phyloP scores from a whole-genome alignment of 2,329 filamentous ascomycete species.

The Fusarium nodosum region DNA sequence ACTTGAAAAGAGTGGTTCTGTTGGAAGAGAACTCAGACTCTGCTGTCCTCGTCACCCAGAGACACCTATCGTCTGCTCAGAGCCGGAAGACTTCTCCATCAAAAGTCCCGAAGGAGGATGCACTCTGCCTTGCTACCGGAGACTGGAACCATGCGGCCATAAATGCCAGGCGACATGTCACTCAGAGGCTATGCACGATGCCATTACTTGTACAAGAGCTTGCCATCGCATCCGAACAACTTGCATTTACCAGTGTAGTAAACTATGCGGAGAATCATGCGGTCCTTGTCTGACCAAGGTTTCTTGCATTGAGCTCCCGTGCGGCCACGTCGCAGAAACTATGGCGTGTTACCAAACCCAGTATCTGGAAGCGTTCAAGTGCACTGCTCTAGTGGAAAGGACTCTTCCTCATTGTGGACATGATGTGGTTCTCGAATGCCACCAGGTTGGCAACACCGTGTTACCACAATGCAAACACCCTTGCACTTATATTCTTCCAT shows the following conservation, averaged over 20 bases:
- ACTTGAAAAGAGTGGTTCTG: background rate
- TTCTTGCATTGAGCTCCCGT: constrained; percentile 30
- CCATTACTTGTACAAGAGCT: constrained; percentile 59
- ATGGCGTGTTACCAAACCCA: constrained; percentile 22
- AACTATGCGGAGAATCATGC: constrained; percentile 60
- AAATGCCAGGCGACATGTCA: constrained; percentile 61
- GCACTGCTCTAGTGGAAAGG: constrained; percentile 16
- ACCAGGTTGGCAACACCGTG: background rate
- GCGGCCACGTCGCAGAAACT: constrained; percentile 31
- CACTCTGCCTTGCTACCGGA: constrained; percentile 60
- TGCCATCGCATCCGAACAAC: constrained; percentile 59
- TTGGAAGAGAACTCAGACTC: constrained; percentile 66
- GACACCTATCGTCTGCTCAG: constrained; percentile 61
- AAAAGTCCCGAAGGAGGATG: constrained; percentile 74
- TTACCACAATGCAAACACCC: background rate
- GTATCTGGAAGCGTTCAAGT: background rate
- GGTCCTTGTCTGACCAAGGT: constrained; percentile 29
- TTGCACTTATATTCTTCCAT: constrained; percentile 54
- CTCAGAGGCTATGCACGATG: constrained; percentile 60
- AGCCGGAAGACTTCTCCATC: constrained; percentile 68
- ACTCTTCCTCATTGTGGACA: constrained; percentile 20
- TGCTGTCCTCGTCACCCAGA: constrained; percentile 71
- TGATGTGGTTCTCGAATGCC: background rate
- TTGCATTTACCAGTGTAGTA: constrained; percentile 60
- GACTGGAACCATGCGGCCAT: constrained; percentile 62